A percentile compares a stretch with the other conserved stretches of the same genome.
phyloP scores from a whole-genome alignment of 1,284 basidiomycete species.

The Ustilago esculenta region DNA sequence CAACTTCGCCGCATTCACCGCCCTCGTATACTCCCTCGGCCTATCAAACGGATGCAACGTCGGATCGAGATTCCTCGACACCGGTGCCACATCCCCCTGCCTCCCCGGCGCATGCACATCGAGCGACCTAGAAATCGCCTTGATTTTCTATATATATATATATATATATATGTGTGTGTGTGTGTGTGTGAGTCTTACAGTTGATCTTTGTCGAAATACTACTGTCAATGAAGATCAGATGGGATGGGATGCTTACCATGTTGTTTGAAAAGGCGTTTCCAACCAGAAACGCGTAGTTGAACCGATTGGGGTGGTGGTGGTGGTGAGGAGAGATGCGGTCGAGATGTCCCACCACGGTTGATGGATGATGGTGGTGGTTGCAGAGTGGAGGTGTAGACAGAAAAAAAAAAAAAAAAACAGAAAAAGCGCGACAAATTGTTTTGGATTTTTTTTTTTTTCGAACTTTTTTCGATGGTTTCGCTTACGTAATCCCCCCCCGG shows the following conservation, averaged over 20 bases:
- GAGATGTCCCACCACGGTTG: too few relatives aligned
- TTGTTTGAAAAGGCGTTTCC: too few relatives aligned
- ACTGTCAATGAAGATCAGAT: too few relatives aligned
- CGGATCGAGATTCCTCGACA: constrained; percentile 90
- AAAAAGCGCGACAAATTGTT: too few relatives aligned
- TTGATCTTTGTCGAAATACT: too few relatives aligned
- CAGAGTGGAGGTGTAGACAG: constrained; percentile 2
- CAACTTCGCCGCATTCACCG: constrained; percentile 94
- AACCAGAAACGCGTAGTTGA: too few relatives aligned
- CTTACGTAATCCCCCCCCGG: constrained; percentile 26
- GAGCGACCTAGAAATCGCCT: constrained; percentile 84
- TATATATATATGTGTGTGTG: too few relatives aligned
- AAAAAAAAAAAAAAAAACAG: neutral
- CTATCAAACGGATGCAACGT: constrained; percentile 92
- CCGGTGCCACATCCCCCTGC: constrained; percentile 81
- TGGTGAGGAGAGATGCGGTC: neutral
- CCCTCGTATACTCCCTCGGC: constrained; percentile 90
- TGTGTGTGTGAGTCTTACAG: too few relatives aligned
- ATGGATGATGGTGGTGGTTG: too few relatives aligned
- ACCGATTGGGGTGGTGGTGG: too few relatives aligned
- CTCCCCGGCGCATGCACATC: constrained; percentile 75
- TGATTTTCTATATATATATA: constrained; percentile 85
- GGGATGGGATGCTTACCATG: constrained; percentile 9
- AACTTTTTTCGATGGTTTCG: neutral
- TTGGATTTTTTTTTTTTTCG: neutral